Evolutionary conservation across 352 stramenopile genomes (phyloP).

Genomic region (Phytophthora ohioensis): DNA sequence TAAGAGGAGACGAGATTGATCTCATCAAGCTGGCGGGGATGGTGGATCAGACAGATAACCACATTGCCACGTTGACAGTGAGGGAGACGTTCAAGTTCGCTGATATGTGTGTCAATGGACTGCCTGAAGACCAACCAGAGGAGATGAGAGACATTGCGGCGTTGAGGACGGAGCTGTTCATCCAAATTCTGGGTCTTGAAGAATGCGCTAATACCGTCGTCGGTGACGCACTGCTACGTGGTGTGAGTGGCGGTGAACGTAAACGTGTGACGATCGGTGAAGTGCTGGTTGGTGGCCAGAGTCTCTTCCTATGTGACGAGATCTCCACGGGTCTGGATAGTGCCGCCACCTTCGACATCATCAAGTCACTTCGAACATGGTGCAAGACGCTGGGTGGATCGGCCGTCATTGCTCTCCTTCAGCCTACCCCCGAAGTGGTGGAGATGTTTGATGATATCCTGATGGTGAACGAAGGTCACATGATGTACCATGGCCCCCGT

Average conservation of each 20-base stretch:
- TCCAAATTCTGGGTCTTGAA: slow-evolving; percentile 86
- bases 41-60: slow-evolving; percentile 55
- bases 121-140: slow-evolving; percentile 63
- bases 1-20: slow-evolving; percentile 63
- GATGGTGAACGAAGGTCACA: slow-evolving; percentile 90
- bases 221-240: slow-evolving; percentile 81
- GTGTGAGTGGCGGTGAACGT: slow-evolving; percentile 90
- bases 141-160: slow-evolving; percentile 75
- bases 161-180: slow-evolving; percentile 65
- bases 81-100: slow-evolving; percentile 45
- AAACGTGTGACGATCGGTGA: slow-evolving; percentile 92
- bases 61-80: slow-evolving; percentile 37
- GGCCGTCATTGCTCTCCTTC: slow-evolving; percentile 52
- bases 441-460: slow-evolving; percentile 96
- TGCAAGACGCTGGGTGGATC: slow-evolving; percentile 49
- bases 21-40: slow-evolving; percentile 70
- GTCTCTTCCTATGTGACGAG: slow-evolving; percentile 90
- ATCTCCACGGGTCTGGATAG: slow-evolving; percentile 95
- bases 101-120: slow-evolving; percentile 49
- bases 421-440: slow-evolving; percentile 92
- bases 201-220: slow-evolving; percentile 94
- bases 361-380: slow-evolving; percentile 58
- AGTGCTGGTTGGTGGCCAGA: slow-evolving; percentile 85
- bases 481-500: slow-evolving; percentile 92
- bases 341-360: slow-evolving; percentile 90